phyloP scores from a whole-genome alignment of 2,329 filamentous ascomycete genomes.

The Fusarium sp. region DNA sequence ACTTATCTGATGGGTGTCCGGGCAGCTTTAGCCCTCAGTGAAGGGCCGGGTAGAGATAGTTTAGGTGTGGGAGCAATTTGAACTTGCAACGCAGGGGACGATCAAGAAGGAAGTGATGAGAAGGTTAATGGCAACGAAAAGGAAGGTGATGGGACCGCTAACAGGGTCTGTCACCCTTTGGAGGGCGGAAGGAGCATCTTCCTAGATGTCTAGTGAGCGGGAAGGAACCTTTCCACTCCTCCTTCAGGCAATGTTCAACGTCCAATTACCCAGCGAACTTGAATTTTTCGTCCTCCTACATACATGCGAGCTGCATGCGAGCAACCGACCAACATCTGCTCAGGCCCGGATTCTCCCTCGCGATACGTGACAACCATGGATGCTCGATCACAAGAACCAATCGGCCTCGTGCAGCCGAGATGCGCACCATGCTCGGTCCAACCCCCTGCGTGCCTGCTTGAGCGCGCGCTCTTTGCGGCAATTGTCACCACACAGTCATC shows the following conservation, averaged over 20 bases:
- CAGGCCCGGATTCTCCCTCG: neutral
- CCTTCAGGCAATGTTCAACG: neutral
- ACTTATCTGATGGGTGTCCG: conserved; percentile 27
- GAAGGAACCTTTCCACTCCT: conserved; percentile 1
- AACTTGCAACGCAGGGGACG: conserved; percentile 3
- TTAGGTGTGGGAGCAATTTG: conserved; percentile 8
- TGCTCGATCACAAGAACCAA: neutral
- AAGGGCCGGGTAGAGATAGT: conserved; percentile 24
- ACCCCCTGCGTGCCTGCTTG: conserved; percentile 21
- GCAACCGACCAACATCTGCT: neutral
- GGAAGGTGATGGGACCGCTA: conserved; percentile 2
- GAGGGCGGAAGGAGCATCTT: conserved; percentile 6
- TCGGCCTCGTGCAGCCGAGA: conserved; percentile 12
- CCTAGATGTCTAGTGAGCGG: neutral
- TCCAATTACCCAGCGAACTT: conserved; percentile 3
- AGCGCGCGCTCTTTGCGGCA: conserved; percentile 32
- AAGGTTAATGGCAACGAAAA: neutral
- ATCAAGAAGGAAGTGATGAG: conserved; percentile 17
- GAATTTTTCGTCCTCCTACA: neutral
- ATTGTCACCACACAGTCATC: conserved; percentile 20
- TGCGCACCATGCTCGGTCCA: conserved; percentile 7
- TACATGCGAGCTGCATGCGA: neutral
- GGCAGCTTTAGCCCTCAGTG: conserved; percentile 25
- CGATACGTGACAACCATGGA: neutral
- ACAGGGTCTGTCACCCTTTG: neutral